phyloP scores from a whole-genome alignment of 164 flowering plant genomes.

The Vitis labrusca region DNA sequence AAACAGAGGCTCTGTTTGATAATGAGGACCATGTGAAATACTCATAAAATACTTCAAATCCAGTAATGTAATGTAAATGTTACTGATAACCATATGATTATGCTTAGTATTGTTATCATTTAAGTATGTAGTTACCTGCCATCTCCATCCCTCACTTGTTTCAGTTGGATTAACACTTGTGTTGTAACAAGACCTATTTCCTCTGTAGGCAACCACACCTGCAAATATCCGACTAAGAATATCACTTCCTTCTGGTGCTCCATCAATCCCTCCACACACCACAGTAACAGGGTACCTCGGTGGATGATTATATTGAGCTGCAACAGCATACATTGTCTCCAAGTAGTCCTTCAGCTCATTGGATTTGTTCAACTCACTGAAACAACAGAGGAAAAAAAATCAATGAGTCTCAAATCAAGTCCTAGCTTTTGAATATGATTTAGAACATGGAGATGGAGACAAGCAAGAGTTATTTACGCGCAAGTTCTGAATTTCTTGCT shows the following conservation, averaged over 20 bases:
- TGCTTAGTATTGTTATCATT: not conserved
- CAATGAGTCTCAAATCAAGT: no score
- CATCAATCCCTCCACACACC: slow-evolving; percentile 24
- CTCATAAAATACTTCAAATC: not conserved
- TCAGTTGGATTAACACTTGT: slow-evolving; percentile 5
- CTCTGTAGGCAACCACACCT: slow-evolving; percentile 16
- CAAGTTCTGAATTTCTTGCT: slow-evolving; percentile 37
- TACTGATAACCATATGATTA: no score
- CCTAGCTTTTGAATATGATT: no score
- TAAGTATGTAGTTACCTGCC: slow-evolving; percentile 40
- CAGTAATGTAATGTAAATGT: no score
- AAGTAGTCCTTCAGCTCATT: slow-evolving; percentile 22
- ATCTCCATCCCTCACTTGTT: slow-evolving; percentile 31
- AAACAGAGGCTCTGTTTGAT: not conserved
- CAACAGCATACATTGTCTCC: not conserved
- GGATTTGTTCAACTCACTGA: slow-evolving; percentile 8
- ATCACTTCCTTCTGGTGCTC: slow-evolving; percentile 10
- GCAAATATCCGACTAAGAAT: slow-evolving; percentile 19
- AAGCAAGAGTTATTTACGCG: slow-evolving; percentile 14
- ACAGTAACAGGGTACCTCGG: slow-evolving; percentile 7
- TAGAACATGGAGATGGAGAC: not conserved
- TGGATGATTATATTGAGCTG: slow-evolving; percentile 32
- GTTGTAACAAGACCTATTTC: slow-evolving; percentile 14
- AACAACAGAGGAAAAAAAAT: not conserved
- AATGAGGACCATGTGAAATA: no score